A percentile compares a stretch with the other conserved stretches of the same genome.
Conservation (phyloP, 257 asterid species). For the Primulina eburnea region DNA sequence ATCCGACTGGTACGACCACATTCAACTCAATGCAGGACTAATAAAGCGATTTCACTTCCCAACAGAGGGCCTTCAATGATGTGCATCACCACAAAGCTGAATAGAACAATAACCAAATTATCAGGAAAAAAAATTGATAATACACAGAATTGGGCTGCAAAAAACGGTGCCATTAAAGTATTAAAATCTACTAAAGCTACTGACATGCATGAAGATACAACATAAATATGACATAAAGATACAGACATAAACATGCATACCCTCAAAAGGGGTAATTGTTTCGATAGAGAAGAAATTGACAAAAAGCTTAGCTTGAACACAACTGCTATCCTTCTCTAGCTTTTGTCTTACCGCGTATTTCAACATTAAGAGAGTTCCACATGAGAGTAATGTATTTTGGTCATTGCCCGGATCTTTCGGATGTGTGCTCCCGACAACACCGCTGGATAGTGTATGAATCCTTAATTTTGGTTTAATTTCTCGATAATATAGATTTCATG, state of each 20-base stretch:
- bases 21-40: not conserved
- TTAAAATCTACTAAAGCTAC: not conserved
- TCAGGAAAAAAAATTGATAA: not conserved
- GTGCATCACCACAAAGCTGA: constrained; percentile 23
- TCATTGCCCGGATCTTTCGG: constrained; percentile 15
- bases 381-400: constrained; percentile 14
- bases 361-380: constrained; percentile 5
- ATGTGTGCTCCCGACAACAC: not conserved
- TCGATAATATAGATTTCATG: constrained; percentile 45
- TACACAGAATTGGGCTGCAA: no score
- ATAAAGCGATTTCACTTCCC: constrained; percentile 24
- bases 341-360: constrained; percentile 22
- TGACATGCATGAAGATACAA: not conserved
- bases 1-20: not conserved
- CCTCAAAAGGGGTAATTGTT: not conserved
- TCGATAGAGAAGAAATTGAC: constrained; percentile 17
- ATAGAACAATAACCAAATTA: constrained; percentile 8
- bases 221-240: not conserved
- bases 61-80: constrained; percentile 14
- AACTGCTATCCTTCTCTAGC: constrained; percentile 18
- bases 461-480: constrained; percentile 25
- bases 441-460: not conserved
- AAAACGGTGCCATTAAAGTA: no score
- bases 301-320: not conserved
- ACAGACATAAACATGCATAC: not conserved